Evolutionary conservation across 2,329 filamentous ascomycete genomes (phyloP).

Genomic region (Grosmannia huntii): DNA sequence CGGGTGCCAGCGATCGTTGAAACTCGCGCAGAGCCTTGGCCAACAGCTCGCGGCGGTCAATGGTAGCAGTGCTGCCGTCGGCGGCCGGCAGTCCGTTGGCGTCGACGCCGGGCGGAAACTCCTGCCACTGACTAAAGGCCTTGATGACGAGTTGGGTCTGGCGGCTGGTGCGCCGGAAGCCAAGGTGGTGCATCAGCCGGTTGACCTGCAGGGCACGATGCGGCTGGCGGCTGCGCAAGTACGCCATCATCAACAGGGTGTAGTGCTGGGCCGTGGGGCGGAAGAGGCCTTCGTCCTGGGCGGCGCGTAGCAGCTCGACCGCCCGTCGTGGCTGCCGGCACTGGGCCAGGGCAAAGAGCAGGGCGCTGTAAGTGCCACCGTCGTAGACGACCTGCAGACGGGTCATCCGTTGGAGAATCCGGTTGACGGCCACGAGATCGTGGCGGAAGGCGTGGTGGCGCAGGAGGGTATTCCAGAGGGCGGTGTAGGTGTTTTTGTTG

Average conservation of each 20-base stretch:
- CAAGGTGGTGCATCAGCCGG: slow-evolving; percentile 27
- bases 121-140: slow-evolving; percentile 23
- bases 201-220: slow-evolving; percentile 28
- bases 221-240: slow-evolving; percentile 32
- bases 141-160: slow-evolving; percentile 30
- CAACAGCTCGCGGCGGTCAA: slow-evolving; percentile 16
- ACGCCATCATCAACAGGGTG: slow-evolving; percentile 38
- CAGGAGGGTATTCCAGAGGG: slow-evolving; percentile 70
- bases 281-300: slow-evolving; percentile 30
- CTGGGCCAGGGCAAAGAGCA: slow-evolving; percentile 35
- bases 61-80: not conserved
- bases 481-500: slow-evolving; percentile 27
- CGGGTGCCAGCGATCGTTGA: slow-evolving; percentile 26
- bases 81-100: not conserved
- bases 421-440: slow-evolving; percentile 35
- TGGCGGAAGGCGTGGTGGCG: slow-evolving; percentile 53
- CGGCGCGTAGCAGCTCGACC: slow-evolving; percentile 31
- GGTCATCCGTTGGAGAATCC: slow-evolving; percentile 35
- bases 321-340: slow-evolving; percentile 38
- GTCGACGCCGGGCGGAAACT: slow-evolving; percentile 14
- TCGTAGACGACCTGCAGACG: slow-evolving; percentile 33
- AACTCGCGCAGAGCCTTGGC: slow-evolving; percentile 23
- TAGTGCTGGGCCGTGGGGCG: slow-evolving; percentile 35
- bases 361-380: slow-evolving; percentile 33
- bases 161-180: slow-evolving; percentile 29